Percentiles rank a stretch among this genome's conserved stretches.
Evolutionary conservation across 139 green algal genomes (phyloP).

Genomic region (Zygnema circumcarinatum): DNA sequence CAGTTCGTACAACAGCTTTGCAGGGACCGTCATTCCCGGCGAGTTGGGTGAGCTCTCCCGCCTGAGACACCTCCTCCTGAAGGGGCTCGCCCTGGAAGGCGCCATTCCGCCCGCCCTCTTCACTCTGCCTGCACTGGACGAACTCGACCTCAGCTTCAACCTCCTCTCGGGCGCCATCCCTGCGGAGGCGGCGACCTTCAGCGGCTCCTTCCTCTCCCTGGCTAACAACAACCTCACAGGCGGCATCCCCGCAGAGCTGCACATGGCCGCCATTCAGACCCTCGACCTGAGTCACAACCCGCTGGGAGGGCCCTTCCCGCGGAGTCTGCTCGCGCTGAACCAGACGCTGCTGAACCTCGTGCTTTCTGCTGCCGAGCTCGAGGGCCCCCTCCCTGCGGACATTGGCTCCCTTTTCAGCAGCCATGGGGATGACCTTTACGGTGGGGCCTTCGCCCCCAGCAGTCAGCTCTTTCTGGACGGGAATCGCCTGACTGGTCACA

Average conservation of each 20-base stretch:
- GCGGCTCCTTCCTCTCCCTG: background rate
- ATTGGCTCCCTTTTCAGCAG: background rate
- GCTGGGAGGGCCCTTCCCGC: background rate
- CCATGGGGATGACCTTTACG: no score
- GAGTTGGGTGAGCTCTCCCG: background rate
- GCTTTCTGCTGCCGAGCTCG: background rate
- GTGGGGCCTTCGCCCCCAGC: no score
- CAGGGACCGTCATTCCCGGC: constrained; percentile 3
- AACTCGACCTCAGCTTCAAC: constrained; percentile 1
- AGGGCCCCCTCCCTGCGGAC: background rate
- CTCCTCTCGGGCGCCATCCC: constrained; percentile 3
- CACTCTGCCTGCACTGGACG: background rate
- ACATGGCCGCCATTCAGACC: background rate
- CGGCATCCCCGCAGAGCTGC: background rate
- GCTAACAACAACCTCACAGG: constrained; percentile 31
- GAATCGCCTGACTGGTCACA: constrained; percentile 14
- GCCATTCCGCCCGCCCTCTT: background rate
- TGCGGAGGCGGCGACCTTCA: background rate
- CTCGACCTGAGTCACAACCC: constrained; percentile 19
- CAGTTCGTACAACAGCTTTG: constrained; percentile 17
- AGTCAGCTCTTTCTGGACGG: constrained; percentile 7
- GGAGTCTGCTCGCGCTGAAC: background rate
- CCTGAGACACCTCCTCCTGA: background rate
- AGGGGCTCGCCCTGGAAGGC: background rate
- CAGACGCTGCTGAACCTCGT: background rate